These are phyloP conservation scores for Catenaria anguillulae DNA, from an alignment of 371 early-diverging fungal species.

Conservation along the genomic window DNA sequence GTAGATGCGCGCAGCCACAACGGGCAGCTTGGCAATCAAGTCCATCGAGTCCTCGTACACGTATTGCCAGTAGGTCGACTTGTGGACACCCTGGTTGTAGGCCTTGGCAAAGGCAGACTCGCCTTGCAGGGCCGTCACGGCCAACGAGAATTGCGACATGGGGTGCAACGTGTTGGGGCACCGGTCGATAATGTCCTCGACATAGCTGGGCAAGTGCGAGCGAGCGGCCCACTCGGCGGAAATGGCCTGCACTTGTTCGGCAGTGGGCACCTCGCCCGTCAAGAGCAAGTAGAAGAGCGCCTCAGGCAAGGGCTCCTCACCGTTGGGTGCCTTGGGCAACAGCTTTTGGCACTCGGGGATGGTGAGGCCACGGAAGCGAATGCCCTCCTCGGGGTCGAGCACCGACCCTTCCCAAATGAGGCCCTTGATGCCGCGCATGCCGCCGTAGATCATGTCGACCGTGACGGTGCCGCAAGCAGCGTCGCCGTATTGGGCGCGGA, in stretches of 20 bases:
- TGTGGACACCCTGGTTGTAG: constrained; percentile 84
- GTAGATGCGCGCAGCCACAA: constrained; percentile 94
- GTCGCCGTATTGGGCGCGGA: constrained; percentile 75
- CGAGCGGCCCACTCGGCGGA: constrained; percentile 94
- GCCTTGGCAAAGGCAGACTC: constrained; percentile 92
- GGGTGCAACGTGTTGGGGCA: constrained; percentile 97
- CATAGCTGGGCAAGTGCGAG: constrained; percentile 64
- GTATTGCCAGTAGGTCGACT: constrained; percentile 93
- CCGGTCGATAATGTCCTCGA: constrained; percentile 88
- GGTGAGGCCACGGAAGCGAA: constrained; percentile 91
- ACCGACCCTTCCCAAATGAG: constrained; percentile 95
- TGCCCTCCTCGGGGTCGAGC: constrained; percentile 95
- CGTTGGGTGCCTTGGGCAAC: constrained; percentile 74
- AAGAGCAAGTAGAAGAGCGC: constrained; percentile 94
- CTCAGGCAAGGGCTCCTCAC: constrained; percentile 90
- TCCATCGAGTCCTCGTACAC: constrained; percentile 94
- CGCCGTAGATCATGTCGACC: constrained; percentile 92
- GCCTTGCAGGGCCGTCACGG: constrained; percentile 90
- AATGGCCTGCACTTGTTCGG: constrained; percentile 75
- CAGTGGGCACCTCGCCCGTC: constrained; percentile 92
- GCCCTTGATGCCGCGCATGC: constrained; percentile 98
- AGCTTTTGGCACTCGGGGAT: constrained; percentile 90
- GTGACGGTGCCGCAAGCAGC: constrained; percentile 86
- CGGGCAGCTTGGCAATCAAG: constrained; percentile 93
- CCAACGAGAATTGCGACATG: constrained; percentile 94